phyloP scores from a whole-genome alignment of 2,329 filamentous ascomycete species.

The Penicillium sp. region DNA sequence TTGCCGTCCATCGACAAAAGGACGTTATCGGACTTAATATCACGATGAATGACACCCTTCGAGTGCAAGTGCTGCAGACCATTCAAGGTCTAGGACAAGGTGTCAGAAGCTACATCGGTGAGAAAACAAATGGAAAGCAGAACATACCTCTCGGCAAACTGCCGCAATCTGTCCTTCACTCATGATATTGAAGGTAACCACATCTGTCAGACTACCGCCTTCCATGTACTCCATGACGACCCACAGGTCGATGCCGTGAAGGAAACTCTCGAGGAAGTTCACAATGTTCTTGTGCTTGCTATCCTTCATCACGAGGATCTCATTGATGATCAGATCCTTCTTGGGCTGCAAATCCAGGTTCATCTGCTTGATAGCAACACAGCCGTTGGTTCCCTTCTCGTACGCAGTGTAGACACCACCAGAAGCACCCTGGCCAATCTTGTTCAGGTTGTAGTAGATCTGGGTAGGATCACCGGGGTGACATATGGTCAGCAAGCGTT shows the following conservation, averaged over 20 bases:
- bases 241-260: slow-evolving; percentile 87
- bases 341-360: slow-evolving; percentile 97
- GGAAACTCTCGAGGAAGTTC: slow-evolving; percentile 97
- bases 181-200: slow-evolving; percentile 99
- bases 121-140: background rate
- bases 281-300: slow-evolving; percentile 98
- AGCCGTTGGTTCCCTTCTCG: slow-evolving; percentile 73
- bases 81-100: slow-evolving; percentile 60
- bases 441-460: slow-evolving; percentile 80
- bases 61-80: slow-evolving; percentile 94
- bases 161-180: slow-evolving; percentile 94
- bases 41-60: slow-evolving; percentile 95
- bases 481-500: slow-evolving; percentile 81
- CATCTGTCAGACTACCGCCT: slow-evolving; percentile 92
- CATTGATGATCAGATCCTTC: slow-evolving; percentile 98
- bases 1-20: slow-evolving; percentile 87
- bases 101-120: slow-evolving; percentile 14
- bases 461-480: slow-evolving; percentile 82
- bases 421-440: slow-evolving; percentile 96
- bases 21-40: slow-evolving; percentile 99
- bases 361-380: slow-evolving; percentile 99
- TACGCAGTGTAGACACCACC: slow-evolving; percentile 93
- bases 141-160: slow-evolving; percentile 73
- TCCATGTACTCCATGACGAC: slow-evolving; percentile 99
- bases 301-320: slow-evolving; percentile 98